Evolutionary conservation across 768 basidiomycete genomes (phyloP).

Genomic region (Austroboletus eburneus): DNA sequence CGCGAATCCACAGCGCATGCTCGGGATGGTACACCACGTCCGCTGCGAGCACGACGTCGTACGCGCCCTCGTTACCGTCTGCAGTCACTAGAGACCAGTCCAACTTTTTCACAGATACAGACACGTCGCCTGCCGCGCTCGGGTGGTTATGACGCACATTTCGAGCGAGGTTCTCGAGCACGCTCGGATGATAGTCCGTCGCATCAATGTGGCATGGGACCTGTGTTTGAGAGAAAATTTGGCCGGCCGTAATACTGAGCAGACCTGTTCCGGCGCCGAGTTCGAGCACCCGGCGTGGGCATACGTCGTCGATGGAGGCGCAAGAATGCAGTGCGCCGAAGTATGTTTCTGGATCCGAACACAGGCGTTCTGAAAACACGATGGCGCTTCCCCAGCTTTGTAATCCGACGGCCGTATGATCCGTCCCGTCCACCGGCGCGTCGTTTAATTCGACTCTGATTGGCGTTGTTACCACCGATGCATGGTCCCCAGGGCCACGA

Average conservation of each 20-base stretch:
- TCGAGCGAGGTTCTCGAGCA: slow-evolving; percentile 58
- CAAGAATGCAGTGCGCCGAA: slow-evolving; percentile 31
- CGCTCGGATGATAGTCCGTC: slow-evolving; percentile 77
- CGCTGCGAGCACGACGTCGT: slow-evolving; percentile 73
- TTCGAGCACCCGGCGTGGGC: slow-evolving; percentile 53
- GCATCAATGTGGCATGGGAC: slow-evolving; percentile 44
- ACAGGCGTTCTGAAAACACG: slow-evolving; percentile 62
- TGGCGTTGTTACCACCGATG: background rate
- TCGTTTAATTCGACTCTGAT: slow-evolving; percentile 64
- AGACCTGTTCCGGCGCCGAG: slow-evolving; percentile 86
- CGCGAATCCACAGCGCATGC: slow-evolving; percentile 67
- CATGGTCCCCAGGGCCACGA: background rate
- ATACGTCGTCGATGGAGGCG: background rate
- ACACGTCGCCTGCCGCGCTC: slow-evolving; percentile 35
- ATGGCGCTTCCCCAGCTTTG: slow-evolving; percentile 85
- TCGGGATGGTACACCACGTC: slow-evolving; percentile 74
- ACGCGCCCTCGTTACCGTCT: slow-evolving; percentile 20
- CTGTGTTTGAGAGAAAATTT: slow-evolving; percentile 33
- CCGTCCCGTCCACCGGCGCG: slow-evolving; percentile 55
- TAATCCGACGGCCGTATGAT: slow-evolving; percentile 77
- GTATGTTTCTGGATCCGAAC: slow-evolving; percentile 37
- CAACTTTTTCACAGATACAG: slow-evolving; percentile 48
- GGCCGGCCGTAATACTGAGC: slow-evolving; percentile 65
- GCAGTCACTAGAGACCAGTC: slow-evolving; percentile 58
- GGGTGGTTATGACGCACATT: slow-evolving; percentile 54